phyloP scores from a whole-genome alignment of 2,329 filamentous ascomycete genomes.

The Helotiales sp. region DNA sequence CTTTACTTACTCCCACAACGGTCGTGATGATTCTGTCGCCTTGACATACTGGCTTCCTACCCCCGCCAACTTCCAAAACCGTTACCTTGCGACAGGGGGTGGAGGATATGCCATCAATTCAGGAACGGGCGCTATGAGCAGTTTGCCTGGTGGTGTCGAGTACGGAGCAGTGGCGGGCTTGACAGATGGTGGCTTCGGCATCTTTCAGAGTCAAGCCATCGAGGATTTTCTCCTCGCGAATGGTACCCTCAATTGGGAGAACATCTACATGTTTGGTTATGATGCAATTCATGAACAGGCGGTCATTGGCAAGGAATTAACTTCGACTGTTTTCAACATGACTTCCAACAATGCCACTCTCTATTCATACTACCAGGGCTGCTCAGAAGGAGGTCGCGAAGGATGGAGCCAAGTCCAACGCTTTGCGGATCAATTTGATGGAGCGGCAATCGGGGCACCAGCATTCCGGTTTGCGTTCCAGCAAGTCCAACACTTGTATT shows the following conservation, averaged over 20 bases:
- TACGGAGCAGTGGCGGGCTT: slow-evolving; percentile 48
- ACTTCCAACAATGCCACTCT: slow-evolving; percentile 15
- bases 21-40: slow-evolving; percentile 23
- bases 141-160: slow-evolving; percentile 41
- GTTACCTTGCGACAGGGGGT: slow-evolving; percentile 35
- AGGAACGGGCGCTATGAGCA: slow-evolving; percentile 6
- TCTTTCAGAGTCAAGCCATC: slow-evolving; percentile 42
- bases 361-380: slow-evolving; percentile 37
- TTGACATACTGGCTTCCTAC: slow-evolving; percentile 31
- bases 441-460: slow-evolving; percentile 46
- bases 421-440: slow-evolving; percentile 45
- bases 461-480: slow-evolving; percentile 48
- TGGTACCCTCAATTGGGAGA: slow-evolving; percentile 39
- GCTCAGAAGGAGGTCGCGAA: slow-evolving; percentile 49
- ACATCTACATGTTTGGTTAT: slow-evolving; percentile 40
- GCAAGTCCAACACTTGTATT: slow-evolving; percentile 43
- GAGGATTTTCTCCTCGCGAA: slow-evolving; percentile 39
- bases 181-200: slow-evolving; percentile 48
- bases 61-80: slow-evolving; percentile 38
- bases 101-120: slow-evolving; percentile 44
- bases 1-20: slow-evolving; percentile 31
- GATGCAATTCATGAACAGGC: slow-evolving; percentile 38
- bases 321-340: slow-evolving; percentile 41
- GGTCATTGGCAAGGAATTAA: slow-evolving; percentile 43
- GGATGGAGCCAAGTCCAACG: slow-evolving; percentile 47